Percentiles rank a stretch among this genome's conserved stretches.
These are phyloP conservation scores for Solanum stenotomum DNA, from an alignment of 257 asterid genomes.

Conservation along the genomic window DNA sequence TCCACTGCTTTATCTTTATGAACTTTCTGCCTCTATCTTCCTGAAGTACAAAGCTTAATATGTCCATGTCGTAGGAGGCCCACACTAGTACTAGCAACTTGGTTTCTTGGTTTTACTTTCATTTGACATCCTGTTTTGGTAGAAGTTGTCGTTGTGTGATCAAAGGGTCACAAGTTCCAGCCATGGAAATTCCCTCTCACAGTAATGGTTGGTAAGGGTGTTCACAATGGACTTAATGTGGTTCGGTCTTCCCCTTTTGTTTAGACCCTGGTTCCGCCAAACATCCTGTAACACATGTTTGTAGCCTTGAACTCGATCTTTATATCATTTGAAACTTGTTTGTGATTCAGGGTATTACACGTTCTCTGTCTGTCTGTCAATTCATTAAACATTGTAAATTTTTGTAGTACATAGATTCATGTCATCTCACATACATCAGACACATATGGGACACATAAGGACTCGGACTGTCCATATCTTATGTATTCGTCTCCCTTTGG, in stretches of 20 bases:
- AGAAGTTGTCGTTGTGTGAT: not conserved
- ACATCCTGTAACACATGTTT: not conserved
- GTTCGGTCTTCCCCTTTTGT: not conserved
- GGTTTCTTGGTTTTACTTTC: not conserved
- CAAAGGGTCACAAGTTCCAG: not conserved
- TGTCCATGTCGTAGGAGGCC: not conserved
- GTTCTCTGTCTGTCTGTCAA: not conserved
- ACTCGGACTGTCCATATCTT: not conserved
- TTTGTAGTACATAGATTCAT: not conserved
- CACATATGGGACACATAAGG: not conserved
- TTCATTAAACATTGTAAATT: not conserved
- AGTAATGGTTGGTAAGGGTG: not conserved
- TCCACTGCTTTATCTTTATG: not conserved
- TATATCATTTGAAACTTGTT: not conserved
- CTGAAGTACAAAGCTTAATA: not conserved
- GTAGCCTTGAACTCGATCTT: not conserved
- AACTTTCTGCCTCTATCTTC: not conserved
- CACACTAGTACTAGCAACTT: not conserved
- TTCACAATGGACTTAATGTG: not conserved
- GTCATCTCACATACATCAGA: not conserved
- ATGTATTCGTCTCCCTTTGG: not conserved
- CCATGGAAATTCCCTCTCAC: not conserved
- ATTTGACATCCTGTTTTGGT: not conserved
- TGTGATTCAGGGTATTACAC: not conserved
- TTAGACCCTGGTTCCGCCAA: not conserved